A percentile compares a stretch with the other conserved stretches of the same genome.
Evolutionary conservation across 176 grass and related monocot genomes (phyloP).

Genomic region (Carex kokanica): DNA sequence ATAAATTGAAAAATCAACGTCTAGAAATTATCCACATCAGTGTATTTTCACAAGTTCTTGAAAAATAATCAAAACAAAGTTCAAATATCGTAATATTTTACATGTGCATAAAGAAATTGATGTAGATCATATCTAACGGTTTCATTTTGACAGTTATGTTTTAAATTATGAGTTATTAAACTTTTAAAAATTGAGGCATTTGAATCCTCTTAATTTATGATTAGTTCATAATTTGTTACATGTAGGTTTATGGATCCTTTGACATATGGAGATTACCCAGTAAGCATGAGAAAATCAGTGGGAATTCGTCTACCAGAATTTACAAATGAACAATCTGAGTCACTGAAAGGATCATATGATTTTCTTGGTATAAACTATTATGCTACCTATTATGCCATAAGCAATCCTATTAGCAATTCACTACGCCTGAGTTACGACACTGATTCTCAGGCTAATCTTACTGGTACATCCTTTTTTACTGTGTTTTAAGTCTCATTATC

Average conservation of each 20-base stretch:
- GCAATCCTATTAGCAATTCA: neutral
- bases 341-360: constrained; percentile 38
- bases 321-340: constrained; percentile 26
- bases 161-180: too few relatives aligned
- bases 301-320: constrained; percentile 32
- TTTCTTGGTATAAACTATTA: constrained; percentile 53
- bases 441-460: constrained; percentile 12
- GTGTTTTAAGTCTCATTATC: neutral
- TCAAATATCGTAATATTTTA: too few relatives aligned
- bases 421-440: neutral
- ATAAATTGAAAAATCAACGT: too few relatives aligned
- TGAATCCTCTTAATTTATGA: too few relatives aligned
- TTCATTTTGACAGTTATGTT: too few relatives aligned
- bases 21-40: too few relatives aligned
- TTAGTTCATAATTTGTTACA: too few relatives aligned
- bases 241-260: constrained; percentile 28
- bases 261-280: constrained; percentile 16
- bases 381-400: constrained; percentile 27
- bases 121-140: too few relatives aligned
- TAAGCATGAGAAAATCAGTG: constrained; percentile 10
- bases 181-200: too few relatives aligned
- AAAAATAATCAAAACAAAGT: too few relatives aligned
- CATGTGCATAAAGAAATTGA: too few relatives aligned
- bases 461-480: neutral
- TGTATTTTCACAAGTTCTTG: too few relatives aligned